phyloP scores from a whole-genome alignment of 257 asterid species.

The Scutellaria minor region DNA sequence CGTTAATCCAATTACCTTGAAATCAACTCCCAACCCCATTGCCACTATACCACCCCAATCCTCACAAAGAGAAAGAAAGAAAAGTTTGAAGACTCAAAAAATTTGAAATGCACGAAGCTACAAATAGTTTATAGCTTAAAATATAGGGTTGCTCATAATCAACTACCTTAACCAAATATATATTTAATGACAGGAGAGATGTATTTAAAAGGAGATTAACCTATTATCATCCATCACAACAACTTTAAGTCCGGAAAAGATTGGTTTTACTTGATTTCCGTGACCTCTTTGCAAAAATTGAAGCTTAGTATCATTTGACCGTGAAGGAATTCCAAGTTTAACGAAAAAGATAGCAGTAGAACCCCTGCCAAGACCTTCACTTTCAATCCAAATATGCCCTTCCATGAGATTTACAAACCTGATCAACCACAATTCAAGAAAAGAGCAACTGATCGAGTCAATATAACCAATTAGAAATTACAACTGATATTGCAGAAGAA shows the following conservation, averaged over 20 bases:
- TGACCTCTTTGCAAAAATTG: conserved; percentile 51
- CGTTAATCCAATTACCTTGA: not conserved
- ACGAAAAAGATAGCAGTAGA: conserved; percentile 73
- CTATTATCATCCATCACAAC: conserved; percentile 87
- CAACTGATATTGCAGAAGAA: not conserved
- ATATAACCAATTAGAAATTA: not conserved
- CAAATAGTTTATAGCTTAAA: not conserved
- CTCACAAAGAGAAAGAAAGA: not conserved
- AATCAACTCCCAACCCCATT: conserved; percentile 14
- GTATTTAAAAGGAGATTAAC: conserved; percentile 43
- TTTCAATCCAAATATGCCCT: conserved; percentile 91
- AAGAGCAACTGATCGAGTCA: not conserved
- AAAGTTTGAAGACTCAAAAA: not conserved
- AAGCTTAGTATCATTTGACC: conserved; percentile 58
- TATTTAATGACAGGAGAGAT: not conserved
- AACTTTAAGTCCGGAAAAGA: conserved; percentile 79
- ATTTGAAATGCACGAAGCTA: not conserved
- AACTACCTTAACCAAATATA: conserved; percentile 7
- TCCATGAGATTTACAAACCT: conserved; percentile 98
- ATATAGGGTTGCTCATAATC: not conserved
- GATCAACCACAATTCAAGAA: conserved; percentile 28
- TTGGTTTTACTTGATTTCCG: conserved; percentile 57
- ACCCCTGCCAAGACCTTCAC: conserved; percentile 96
- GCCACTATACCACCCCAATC: not conserved
- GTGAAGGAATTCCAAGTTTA: conserved; percentile 82